Percentiles rank a stretch among this genome's conserved stretches.
Conservation (phyloP, 371 early-diverging fungal species). For the Funneliformis caledonium region DNA sequence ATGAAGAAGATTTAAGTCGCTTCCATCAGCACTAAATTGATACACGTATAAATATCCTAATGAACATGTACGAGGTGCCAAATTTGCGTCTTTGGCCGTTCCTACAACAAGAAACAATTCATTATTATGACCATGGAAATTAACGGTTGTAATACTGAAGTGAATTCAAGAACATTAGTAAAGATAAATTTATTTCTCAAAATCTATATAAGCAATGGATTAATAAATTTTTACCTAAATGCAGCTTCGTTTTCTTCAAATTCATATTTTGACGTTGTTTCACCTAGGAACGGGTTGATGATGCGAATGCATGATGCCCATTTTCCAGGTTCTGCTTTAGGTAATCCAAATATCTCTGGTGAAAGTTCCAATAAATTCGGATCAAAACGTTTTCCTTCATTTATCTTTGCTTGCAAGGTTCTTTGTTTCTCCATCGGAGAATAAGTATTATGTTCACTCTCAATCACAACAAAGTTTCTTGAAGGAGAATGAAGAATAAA, state of each 20-base stretch:
- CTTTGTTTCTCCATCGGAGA: constrained; percentile 67
- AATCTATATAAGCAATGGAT: neutral
- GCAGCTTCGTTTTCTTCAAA: constrained; percentile 90
- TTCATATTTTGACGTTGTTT: constrained; percentile 71
- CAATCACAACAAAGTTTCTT: constrained; percentile 86
- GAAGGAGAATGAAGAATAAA: constrained; percentile 74
- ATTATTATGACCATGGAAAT: constrained; percentile 63
- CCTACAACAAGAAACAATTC: constrained; percentile 85
- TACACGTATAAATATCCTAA: constrained; percentile 80
- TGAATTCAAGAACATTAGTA: neutral
- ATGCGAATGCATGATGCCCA: constrained; percentile 93
- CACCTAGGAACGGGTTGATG: constrained; percentile 81
- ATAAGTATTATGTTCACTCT: constrained; percentile 82
- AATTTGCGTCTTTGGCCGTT: constrained; percentile 73
- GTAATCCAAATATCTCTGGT: constrained; percentile 76
- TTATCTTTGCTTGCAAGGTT: constrained; percentile 57
- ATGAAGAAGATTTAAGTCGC: constrained; percentile 78
- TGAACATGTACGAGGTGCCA: constrained; percentile 74
- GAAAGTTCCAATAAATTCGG: constrained; percentile 50
- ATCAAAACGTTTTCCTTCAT: constrained; percentile 39
- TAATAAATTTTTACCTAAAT: constrained; percentile 53
- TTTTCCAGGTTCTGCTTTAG: constrained; percentile 69
- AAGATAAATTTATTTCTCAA: neutral
- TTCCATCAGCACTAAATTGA: constrained; percentile 67
- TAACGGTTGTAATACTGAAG: constrained; percentile 67